Conservation (phyloP, 2,329 filamentous ascomycete species). For the Colletotrichum caudatum region DNA sequence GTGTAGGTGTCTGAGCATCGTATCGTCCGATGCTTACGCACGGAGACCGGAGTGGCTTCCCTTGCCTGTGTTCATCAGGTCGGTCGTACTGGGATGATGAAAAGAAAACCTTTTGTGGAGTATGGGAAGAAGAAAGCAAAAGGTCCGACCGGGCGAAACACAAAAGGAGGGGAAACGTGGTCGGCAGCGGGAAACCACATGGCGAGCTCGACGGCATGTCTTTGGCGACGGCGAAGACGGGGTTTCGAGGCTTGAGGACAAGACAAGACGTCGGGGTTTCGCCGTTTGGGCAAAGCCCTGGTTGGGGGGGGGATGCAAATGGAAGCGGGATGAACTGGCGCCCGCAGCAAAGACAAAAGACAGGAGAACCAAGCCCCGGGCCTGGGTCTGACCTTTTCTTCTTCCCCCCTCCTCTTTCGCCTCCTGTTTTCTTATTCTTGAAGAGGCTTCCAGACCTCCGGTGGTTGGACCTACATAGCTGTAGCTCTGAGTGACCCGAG, state of each 20-base stretch:
- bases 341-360: not conserved
- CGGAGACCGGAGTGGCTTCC: not conserved
- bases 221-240: not conserved
- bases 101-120: not conserved
- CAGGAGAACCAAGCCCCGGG: not conserved
- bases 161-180: conserved; percentile 12
- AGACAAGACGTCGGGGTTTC: conserved; percentile 7
- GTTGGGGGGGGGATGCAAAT: not conserved
- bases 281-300: conserved; percentile 9
- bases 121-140: conserved; percentile 23
- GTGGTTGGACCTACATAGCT: not conserved
- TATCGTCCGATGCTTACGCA: conserved; percentile 12
- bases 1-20: conserved; percentile 23
- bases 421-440: not conserved
- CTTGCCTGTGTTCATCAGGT: not conserved
- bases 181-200: conserved; percentile 26
- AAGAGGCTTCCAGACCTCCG: not conserved
- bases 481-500: conserved; percentile 1
- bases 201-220: conserved; percentile 1
- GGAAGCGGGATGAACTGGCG: not conserved
- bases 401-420: not conserved
- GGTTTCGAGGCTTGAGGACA: not conserved
- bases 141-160: not conserved
- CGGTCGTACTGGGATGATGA: not conserved
- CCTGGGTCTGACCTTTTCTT: not conserved